Evolutionary conservation across 2,329 filamentous ascomycete species (phyloP).

Genomic region (Fusarium succisae): DNA sequence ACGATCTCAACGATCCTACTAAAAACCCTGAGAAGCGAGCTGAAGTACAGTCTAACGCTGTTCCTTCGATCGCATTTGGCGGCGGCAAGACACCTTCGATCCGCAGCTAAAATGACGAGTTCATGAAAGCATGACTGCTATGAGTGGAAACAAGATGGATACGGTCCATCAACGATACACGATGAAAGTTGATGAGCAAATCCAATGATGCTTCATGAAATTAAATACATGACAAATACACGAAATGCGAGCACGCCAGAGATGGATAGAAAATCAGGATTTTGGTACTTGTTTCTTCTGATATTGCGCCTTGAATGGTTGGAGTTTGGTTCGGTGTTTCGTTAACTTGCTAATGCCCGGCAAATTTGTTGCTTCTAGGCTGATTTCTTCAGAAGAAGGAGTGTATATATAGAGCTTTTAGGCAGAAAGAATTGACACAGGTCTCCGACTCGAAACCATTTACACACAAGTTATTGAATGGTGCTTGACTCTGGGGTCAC

Average conservation of each 20-base stretch:
- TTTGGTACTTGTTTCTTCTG: not conserved
- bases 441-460: not conserved
- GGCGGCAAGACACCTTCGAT: slow-evolving; percentile 36
- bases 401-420: not conserved
- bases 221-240: not conserved
- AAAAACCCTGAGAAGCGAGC: slow-evolving; percentile 54
- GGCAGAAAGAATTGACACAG: not conserved
- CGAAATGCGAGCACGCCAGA: not conserved
- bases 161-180: slow-evolving; percentile 5
- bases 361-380: not conserved
- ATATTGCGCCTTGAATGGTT: not conserved
- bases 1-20: slow-evolving; percentile 54
- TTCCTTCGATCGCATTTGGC: slow-evolving; percentile 28
- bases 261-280: not conserved
- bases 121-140: slow-evolving; percentile 10
- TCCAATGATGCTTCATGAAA: not conserved
- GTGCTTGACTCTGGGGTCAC: not conserved
- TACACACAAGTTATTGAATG: not conserved
- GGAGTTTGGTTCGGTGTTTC: not conserved
- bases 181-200: slow-evolving; percentile 1
- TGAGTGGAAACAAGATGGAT: not conserved
- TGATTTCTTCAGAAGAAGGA: not conserved
- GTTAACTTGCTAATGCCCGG: not conserved
- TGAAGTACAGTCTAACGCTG: slow-evolving; percentile 34
- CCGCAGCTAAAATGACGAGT: slow-evolving; percentile 19